Evolutionary conservation across 2,329 filamentous ascomycete species (phyloP).

Genomic region (Colletotrichum viniferum): DNA sequence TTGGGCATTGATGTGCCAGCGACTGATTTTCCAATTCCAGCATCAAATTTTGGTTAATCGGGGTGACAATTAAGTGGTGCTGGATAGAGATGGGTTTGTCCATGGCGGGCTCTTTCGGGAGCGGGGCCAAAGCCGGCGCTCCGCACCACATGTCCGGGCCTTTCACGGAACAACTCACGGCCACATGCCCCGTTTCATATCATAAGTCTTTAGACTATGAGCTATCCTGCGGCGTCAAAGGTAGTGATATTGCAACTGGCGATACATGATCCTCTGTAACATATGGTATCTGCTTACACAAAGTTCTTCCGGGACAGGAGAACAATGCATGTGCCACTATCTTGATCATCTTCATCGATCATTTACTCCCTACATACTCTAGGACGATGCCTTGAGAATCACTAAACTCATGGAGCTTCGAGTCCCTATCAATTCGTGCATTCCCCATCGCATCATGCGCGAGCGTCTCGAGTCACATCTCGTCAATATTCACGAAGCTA

Average conservation of each 20-base stretch:
- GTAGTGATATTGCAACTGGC: background rate
- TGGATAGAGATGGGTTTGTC: background rate
- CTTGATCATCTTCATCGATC: background rate
- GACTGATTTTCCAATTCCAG: background rate
- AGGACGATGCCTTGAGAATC: background rate
- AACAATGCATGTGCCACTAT: background rate
- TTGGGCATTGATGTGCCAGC: too few relatives aligned
- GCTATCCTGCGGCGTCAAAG: background rate
- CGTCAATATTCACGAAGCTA: background rate
- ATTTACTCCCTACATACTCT: background rate
- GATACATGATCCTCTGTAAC: background rate
- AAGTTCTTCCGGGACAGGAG: background rate
- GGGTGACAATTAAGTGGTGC: background rate
- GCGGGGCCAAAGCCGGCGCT: background rate
- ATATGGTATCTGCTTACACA: background rate
- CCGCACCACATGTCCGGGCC: background rate
- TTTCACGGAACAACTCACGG: background rate
- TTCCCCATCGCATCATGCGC: background rate
- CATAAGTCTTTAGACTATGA: background rate
- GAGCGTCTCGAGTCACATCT: background rate
- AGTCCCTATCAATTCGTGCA: background rate
- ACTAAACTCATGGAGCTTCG: background rate
- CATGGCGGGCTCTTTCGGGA: background rate
- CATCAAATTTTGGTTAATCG: background rate
- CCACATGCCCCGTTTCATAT: background rate